Base-by-base conservation (phyloP, 148 eudicot genomes). In the Talinum fruticosum region DNA sequence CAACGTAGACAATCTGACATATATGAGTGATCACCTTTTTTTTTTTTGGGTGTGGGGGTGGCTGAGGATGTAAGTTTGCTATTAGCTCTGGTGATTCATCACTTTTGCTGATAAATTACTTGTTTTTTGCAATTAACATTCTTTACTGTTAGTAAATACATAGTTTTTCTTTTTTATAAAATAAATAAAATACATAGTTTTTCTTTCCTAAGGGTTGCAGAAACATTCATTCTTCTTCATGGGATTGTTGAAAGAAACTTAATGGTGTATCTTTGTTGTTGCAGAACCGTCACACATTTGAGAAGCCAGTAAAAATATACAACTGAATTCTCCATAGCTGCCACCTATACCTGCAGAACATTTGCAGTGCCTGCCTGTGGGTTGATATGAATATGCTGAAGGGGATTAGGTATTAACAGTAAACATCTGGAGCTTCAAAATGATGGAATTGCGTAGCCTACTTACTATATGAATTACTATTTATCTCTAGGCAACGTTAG, bases 291-390 rank as follows among this genome's bases (percentile, higher is more conserved):
- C 97, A 90, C 77, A 73, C 91, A 34, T 90, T 65, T 84, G 98
- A 94, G 90, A 94, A 88, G 90, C 91, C 98, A 0, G 97, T 94
- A 44, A 92, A 86, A 87, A 94, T 94, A 79, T 94, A 94, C 86
- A 94, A 92, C 78, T 95, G 79, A 83, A 23, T 53, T 53, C 32
- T 53, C 21, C 16, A 45, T 64, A 71, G 37, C 29, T 21, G 37
- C 6, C 76, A n/a, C 51, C 59, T 26, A 69, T 61, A 72, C 51
- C 29, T 19, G 72, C 45, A 47, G 53, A 59, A 57, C 69, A 29
- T 74, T 57, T 8, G 12, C 7, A 75, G 33, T 71, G 68, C 36
- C 68, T 71, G 54, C 66, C 64, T 30, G 4, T 47, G 47, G 68
- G 64, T 69, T 65, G 65, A 75, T 64, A 61, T 65, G 85, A 75